Evolutionary conservation across 176 grass and related monocot genomes (phyloP).

Genomic region (Lolium rigidum): DNA sequence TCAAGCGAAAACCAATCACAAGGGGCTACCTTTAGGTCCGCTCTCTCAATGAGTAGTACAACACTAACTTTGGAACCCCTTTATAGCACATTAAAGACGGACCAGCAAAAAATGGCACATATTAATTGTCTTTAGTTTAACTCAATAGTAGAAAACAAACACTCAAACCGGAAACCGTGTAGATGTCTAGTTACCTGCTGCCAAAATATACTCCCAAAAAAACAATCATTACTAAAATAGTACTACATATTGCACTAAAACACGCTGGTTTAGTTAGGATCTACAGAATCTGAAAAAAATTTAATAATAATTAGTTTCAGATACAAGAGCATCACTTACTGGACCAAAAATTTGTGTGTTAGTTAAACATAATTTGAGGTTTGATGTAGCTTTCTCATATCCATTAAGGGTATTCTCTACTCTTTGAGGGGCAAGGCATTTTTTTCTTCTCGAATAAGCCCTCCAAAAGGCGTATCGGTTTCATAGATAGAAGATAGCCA

Average conservation of each 20-base stretch:
- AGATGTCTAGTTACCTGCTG: neutral
- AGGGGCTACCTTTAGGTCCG: neutral
- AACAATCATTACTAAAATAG: neutral
- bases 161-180: too few relatives aligned
- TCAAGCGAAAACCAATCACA: neutral
- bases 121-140: neutral
- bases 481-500: too few relatives aligned
- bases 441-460: too few relatives aligned
- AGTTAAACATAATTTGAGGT: neutral
- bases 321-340: neutral
- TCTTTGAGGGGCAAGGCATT: too few relatives aligned
- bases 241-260: neutral
- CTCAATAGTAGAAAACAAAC: too few relatives aligned
- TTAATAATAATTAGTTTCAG: neutral
- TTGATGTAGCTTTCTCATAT: neutral
- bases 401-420: too few relatives aligned
- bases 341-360: neutral
- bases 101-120: neutral
- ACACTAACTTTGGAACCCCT: neutral
- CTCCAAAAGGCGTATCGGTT: too few relatives aligned
- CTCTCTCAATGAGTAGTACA: neutral
- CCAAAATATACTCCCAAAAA: neutral
- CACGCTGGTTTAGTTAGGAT: neutral
- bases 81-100: neutral
- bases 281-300: neutral